phyloP scores from a whole-genome alignment of 768 basidiomycete species.

The Termitomyces sp. region DNA sequence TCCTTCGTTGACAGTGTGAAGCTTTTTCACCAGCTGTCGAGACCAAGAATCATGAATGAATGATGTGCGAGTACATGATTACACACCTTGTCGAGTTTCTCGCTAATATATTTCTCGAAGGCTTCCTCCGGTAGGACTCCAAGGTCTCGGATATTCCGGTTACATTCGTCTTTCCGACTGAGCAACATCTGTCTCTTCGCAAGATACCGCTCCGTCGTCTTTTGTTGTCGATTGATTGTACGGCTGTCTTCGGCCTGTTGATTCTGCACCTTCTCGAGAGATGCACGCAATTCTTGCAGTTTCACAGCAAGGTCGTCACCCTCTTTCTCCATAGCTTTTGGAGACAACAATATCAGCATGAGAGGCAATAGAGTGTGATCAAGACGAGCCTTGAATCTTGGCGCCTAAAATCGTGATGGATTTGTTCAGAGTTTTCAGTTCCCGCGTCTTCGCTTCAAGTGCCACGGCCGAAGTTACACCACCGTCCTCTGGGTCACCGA shows the following conservation, averaged over 20 bases:
- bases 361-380: background rate
- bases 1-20: constrained; percentile 89
- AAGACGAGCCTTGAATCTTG: constrained; percentile 50
- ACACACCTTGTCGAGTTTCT: constrained; percentile 82
- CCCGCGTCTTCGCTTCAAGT: constrained; percentile 61
- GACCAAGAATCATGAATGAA: background rate
- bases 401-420: constrained; percentile 62
- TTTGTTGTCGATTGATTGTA: constrained; percentile 86
- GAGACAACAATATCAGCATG: background rate
- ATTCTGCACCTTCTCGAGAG: constrained; percentile 70
- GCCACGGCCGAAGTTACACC: constrained; percentile 57
- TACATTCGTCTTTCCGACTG: constrained; percentile 88
- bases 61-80: background rate
- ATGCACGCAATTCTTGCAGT: constrained; percentile 60
- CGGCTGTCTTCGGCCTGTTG: constrained; percentile 86
- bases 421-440: constrained; percentile 60
- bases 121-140: constrained; percentile 97
- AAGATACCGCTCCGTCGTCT: constrained; percentile 91
- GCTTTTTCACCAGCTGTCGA: constrained; percentile 79
- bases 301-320: constrained; percentile 54
- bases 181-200: constrained; percentile 86
- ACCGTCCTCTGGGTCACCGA: constrained; percentile 57
- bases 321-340: constrained; percentile 65
- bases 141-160: constrained; percentile 91
- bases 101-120: constrained; percentile 88